phyloP scores from a whole-genome alignment of 1,139 yeast species.

The Pichia sp. region DNA sequence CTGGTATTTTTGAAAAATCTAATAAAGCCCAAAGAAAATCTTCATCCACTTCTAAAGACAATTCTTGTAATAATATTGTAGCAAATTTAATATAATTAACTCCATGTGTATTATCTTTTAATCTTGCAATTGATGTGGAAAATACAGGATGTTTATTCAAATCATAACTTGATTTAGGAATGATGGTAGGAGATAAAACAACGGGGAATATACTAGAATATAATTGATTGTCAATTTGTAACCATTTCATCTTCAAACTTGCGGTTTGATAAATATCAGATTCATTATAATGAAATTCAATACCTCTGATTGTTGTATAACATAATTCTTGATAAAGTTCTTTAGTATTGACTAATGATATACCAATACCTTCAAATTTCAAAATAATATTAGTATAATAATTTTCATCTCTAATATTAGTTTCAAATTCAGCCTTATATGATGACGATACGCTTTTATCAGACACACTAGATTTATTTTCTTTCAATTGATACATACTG shows the following conservation, averaged over 20 bases:
- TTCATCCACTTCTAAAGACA: conserved; percentile 90
- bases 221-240: conserved; percentile 88
- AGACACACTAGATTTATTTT: conserved; percentile 8
- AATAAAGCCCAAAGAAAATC: conserved; percentile 80
- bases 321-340: conserved; percentile 64
- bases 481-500: conserved; percentile 60
- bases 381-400: conserved; percentile 56
- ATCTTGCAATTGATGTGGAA: conserved; percentile 75
- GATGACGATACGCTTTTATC: conserved; percentile 25
- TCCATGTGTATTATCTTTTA: conserved; percentile 88
- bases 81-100: conserved; percentile 88
- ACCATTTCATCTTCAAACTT: conserved; percentile 83
- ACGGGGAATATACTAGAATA: conserved; percentile 89
- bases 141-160: conserved; percentile 87
- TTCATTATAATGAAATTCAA: conserved; percentile 76
- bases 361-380: conserved; percentile 80
- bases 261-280: conserved; percentile 79
- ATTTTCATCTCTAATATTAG: conserved; percentile 62
- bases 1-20: conserved; percentile 69
- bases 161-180: conserved; percentile 80
- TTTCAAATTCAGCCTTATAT: conserved; percentile 49
- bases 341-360: conserved; percentile 66
- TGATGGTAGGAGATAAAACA: conserved; percentile 82
- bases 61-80: conserved; percentile 79
- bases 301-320: conserved; percentile 72